Base-by-base conservation (phyloP, 2,329 filamentous ascomycete genomes). In the Fusarium zealandicum region DNA sequence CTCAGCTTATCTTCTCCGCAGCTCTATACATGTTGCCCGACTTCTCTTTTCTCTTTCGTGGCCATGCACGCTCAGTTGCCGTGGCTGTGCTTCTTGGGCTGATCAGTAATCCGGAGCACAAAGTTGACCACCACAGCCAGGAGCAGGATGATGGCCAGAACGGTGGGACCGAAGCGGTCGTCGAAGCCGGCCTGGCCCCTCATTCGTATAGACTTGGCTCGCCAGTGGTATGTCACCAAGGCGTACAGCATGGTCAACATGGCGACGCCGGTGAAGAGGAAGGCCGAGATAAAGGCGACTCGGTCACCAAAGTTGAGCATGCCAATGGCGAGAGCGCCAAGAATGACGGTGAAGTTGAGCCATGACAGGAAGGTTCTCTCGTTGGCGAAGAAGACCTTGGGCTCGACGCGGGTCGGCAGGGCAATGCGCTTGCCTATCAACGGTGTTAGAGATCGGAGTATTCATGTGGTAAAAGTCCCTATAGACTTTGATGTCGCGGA, bases 361-460 rank as follows among this genome's bases (percentile, higher is more conserved):
- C 95, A 99, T 77, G 92, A 96, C 71, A 99, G 87, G 75, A 99
- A 99, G 61, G 95, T 99, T 61, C 95, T 92, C 80, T 99, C 95
- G 82, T 99, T 99, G 78, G 95, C 95, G 82, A 99, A 99, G 86
- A 98, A 99, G 81, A 99, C 95, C 79, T 99, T 99, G 69, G 95
- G 95, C 78, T 99, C 95, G 76, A 99, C 93, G 66, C 95, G 92
- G 56, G 93, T 97, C 52, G 95, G 95, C 63, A 99, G 91, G 70
- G 95, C 93, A 74, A 99, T 98, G 73, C 93, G 92, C 81, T 99
- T 99, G 84, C 93, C 93, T 96, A 69, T 40, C n/a, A 30, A 16
- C 36, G 25, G 27, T 28, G 57, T 69, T 56, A 67, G 56, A 51
- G 35, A 30, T 51, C 20, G 28, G n/a, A 44, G 17, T 10, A 38